Evolutionary conservation across 371 early-diverging fungal genomes (phyloP), one percentile per base, ranked within the genome.

Genomic region (Phascolomyces articulosus): DNA sequence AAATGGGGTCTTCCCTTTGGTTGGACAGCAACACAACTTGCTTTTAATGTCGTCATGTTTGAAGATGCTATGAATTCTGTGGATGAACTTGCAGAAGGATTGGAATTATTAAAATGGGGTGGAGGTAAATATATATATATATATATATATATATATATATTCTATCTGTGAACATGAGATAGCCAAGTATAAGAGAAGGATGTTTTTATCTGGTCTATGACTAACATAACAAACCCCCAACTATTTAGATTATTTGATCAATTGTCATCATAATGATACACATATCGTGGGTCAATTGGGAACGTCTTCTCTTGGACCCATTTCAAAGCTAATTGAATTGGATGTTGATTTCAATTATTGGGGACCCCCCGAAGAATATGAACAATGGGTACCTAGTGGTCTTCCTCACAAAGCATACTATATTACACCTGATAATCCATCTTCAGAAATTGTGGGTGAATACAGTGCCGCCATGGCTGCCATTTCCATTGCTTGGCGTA

Each of bases 311-410:
- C 62, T 82, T 10, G 82, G 80, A 0, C 79, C 78, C 10, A 76
- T 77, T 28, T 79, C 79, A 11, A 82, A 82, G 56, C 65, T 63
- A 40, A 71, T 79, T 4, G 82, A 73, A 60, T 57, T 79, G 51
- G 87, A 85, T 53, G 79, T 85, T 2, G 87, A 86, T 51, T 86
- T 86, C 63, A 81, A 81, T 47, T 86, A 86, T 55, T 85, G 77
- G 76, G 85, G 85, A 2, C 85, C 87, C 38, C 85, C 87, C 16
- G 87, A 86, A 68, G 84, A 83, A 63, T 86, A 82, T 40, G 80
- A 80, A 55, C 64, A 77, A 69, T 82, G 87, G 80, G 84, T 84
- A 0, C 85, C 85, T 1, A 71, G 72, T 1, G 81, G 81, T 20
- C 40, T 77, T 2, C 77, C 77, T 10, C 85, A 84, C 62, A 69